These are phyloP conservation scores for Irpex sp. DNA, from an alignment of 1,284 basidiomycete species.

Conservation along the genomic window DNA sequence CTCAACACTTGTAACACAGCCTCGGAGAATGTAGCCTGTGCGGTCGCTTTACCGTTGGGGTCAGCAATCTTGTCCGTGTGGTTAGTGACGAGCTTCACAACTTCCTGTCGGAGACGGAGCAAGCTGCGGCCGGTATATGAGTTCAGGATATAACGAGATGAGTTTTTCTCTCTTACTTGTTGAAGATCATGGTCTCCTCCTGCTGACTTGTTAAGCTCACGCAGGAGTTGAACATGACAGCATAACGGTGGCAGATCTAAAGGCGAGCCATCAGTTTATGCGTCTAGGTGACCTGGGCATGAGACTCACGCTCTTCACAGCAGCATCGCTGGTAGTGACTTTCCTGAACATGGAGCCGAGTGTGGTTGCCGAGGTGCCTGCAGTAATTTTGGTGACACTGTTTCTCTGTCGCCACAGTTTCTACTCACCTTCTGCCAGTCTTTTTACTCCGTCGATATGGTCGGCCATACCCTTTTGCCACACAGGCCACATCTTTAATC, in stretches of 20 bases:
- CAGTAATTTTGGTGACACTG: constrained; percentile 8
- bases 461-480: constrained; percentile 89
- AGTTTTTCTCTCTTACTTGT: constrained; percentile 57
- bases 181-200: constrained; percentile 93
- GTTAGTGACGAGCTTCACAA: constrained; percentile 73
- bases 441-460: constrained; percentile 78
- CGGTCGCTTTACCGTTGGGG: constrained; percentile 58
- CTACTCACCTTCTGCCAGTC: constrained; percentile 67
- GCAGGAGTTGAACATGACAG: constrained; percentile 75
- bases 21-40: constrained; percentile 74
- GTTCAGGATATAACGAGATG: neutral
- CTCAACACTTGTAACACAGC: constrained; percentile 74
- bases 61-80: constrained; percentile 73
- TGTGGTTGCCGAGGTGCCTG: neutral
- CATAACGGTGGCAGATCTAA: constrained; percentile 66
- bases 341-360: constrained; percentile 11
- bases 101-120: constrained; percentile 80
- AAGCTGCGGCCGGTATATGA: constrained; percentile 46
- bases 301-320: constrained; percentile 10
- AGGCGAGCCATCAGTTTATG: constrained; percentile 8
- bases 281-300: neutral
- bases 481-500: constrained; percentile 85
- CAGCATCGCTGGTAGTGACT: constrained; percentile 7
- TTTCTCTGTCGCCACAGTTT: constrained; percentile 64
- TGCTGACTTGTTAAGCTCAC: constrained; percentile 77